Evolutionary conservation across 108 stramenopile genomes (phyloP), one percentile per base, ranked within the genome.

Genomic region (Parmales sp.): DNA sequence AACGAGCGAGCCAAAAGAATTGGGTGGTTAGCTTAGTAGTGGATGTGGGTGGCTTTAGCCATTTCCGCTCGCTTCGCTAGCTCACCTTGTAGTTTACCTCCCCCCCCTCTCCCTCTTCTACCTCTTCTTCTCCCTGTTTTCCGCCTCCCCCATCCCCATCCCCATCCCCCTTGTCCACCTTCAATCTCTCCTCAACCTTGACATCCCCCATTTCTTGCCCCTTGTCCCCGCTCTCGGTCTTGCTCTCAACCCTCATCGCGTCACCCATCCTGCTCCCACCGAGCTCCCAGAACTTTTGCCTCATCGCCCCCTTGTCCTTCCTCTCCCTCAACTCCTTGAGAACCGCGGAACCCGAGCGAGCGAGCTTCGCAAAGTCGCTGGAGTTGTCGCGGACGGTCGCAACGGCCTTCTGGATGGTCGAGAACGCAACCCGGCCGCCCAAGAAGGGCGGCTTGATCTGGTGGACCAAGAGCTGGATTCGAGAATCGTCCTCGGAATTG

Each of bases 221-320:
- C 41, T 50, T 37, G 11, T 45, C 41, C n/a, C 70, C 69, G 3
- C 73, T 60, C 50, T 50, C 54, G 13, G 71, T 64, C 22, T 48
- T 67, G 31, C 81, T 81, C 69, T 78, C 80, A 25, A 92, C 80
- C 25, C 93, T 87, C 63, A 95, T 88, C 1, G 89, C 94, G 28
- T 94, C 69, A 64, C 95, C 97, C 93, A 96, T 96, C 34, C 86
- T 77, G 49, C 83, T 86, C 7, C 98, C 98, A 37, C 98, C 98
- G 38, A 98, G 74, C 77, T 98, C 95, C 98, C 98, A 98, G 78
- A 97, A 98, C 70, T 92, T 86, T 72, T 97, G 88, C 38, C 95
- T 79, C 95, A 96, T 96, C 39, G 88, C 81, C 38, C 81, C 81
- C 75, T 87, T 79, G 38, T 95, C 94, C 63, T 92, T 90, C 67